A percentile compares a stretch with the other conserved stretches of the same genome.
Evolutionary conservation across 2,329 filamentous ascomycete species (phyloP).

Genomic region (Myriosclerotinia duriaeana): DNA sequence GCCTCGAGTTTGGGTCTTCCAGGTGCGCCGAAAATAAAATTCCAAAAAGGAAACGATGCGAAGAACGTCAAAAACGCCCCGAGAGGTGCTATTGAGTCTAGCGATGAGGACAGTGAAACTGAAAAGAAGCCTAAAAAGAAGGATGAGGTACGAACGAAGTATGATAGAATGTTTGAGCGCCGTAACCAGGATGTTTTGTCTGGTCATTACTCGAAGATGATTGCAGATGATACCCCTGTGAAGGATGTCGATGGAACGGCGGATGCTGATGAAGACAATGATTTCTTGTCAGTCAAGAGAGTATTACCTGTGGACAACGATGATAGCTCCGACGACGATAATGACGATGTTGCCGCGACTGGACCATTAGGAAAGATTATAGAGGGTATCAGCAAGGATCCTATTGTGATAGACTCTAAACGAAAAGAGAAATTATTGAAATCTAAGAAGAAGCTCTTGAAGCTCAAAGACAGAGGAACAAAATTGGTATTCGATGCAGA

Average conservation of each 20-base stretch:
- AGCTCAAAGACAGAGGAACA: slow-evolving; percentile 81
- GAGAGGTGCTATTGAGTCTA: slow-evolving; percentile 60
- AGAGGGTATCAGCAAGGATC: slow-evolving; percentile 63
- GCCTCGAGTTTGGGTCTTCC: slow-evolving; percentile 84
- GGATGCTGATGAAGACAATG: slow-evolving; percentile 67
- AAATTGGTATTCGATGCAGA: slow-evolving; percentile 93
- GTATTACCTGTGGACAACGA: slow-evolving; percentile 70
- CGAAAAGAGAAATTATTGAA: slow-evolving; percentile 92
- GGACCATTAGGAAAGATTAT: slow-evolving; percentile 58
- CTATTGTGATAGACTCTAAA: slow-evolving; percentile 87
- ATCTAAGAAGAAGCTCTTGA: slow-evolving; percentile 90
- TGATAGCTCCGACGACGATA: slow-evolving; percentile 42
- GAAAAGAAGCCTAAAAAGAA: slow-evolving; percentile 61
- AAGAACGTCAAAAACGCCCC: slow-evolving; percentile 87
- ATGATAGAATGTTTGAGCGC: slow-evolving; percentile 96
- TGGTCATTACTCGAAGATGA: slow-evolving; percentile 87
- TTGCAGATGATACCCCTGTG: slow-evolving; percentile 58
- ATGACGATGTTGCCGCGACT: slow-evolving; percentile 44
- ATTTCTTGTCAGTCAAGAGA: slow-evolving; percentile 88
- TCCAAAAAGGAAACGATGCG: slow-evolving; percentile 83
- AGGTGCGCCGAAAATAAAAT: slow-evolving; percentile 89
- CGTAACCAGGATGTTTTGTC: slow-evolving; percentile 94
- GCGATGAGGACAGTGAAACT: slow-evolving; percentile 59
- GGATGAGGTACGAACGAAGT: slow-evolving; percentile 81
- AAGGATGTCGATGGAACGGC: slow-evolving; percentile 47